These are phyloP conservation scores for Rubia peregrina DNA, from an alignment of 305 asterid species.

Conservation along the genomic window DNA sequence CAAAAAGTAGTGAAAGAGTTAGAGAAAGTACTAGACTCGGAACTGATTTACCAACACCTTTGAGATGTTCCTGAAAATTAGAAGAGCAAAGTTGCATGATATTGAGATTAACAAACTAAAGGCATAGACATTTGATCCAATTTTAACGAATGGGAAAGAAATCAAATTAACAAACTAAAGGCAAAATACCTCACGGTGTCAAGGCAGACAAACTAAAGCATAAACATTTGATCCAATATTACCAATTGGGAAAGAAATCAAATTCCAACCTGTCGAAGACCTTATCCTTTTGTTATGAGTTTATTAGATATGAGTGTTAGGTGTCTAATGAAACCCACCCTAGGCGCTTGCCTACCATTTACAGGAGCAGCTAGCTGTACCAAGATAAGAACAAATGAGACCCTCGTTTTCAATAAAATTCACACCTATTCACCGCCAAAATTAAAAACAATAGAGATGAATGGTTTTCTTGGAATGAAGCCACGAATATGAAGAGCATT, in stretches of 20 bases:
- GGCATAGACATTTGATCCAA: too few relatives aligned
- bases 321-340: conserved; percentile 87
- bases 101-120: background rate
- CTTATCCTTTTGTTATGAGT: too few relatives aligned
- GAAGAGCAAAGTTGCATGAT: background rate
- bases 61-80: conserved; percentile 17
- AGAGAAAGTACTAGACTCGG: conserved; percentile 17
- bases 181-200: too few relatives aligned
- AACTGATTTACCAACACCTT: conserved; percentile 12
- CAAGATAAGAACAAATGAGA: conserved; percentile 16
- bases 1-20: too few relatives aligned
- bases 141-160: too few relatives aligned
- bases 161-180: too few relatives aligned
- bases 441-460: background rate
- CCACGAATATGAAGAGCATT: background rate
- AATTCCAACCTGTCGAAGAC: too few relatives aligned
- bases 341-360: conserved; percentile 53
- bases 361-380: conserved; percentile 71
- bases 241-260: too few relatives aligned
- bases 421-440: background rate
- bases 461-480: background rate
- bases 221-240: too few relatives aligned
- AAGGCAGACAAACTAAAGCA: too few relatives aligned
- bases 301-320: conserved; percentile 79
- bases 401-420: background rate